These are phyloP conservation scores for Nitzschia inconspicua DNA, from an alignment of 108 stramenopile genomes.

Conservation along the genomic window DNA sequence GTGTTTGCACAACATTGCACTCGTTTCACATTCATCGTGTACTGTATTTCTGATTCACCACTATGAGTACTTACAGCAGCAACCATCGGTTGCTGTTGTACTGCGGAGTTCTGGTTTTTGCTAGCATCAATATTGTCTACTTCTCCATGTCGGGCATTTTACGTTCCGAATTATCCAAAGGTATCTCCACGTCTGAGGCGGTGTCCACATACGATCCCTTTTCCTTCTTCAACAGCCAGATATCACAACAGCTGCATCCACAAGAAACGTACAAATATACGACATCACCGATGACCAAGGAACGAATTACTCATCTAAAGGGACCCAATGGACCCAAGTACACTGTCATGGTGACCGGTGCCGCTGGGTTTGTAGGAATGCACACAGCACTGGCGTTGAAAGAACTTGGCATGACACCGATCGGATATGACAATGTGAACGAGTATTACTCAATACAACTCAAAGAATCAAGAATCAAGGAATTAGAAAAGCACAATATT, in stretches of 20 bases:
- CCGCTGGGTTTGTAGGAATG: constrained; percentile 40
- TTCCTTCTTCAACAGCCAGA: no score
- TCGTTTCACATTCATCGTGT: no score
- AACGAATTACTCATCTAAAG: not conserved
- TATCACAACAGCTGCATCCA: not conserved
- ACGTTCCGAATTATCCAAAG: no score
- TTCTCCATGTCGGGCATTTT: no score
- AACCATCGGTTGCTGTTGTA: not conserved
- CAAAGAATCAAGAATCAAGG: constrained; percentile 23
- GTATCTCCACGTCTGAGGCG: no score
- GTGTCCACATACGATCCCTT: no score
- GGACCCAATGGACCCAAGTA: constrained; percentile 34
- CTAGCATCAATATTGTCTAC: not conserved
- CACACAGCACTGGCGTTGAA: constrained; percentile 27
- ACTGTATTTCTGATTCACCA: no score
- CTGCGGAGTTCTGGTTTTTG: not conserved
- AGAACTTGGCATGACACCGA: constrained; percentile 29
- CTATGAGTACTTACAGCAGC: no score
- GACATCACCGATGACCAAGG: not conserved
- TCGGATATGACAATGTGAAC: constrained; percentile 38
- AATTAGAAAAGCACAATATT: constrained; percentile 16
- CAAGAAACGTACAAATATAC: constrained; percentile 6
- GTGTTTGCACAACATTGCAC: no score
- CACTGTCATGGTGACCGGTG: constrained; percentile 34
- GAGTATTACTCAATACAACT: constrained; percentile 21